phyloP scores from a whole-genome alignment of 129 eudicot genomes.

The Flaveria linearis region DNA sequence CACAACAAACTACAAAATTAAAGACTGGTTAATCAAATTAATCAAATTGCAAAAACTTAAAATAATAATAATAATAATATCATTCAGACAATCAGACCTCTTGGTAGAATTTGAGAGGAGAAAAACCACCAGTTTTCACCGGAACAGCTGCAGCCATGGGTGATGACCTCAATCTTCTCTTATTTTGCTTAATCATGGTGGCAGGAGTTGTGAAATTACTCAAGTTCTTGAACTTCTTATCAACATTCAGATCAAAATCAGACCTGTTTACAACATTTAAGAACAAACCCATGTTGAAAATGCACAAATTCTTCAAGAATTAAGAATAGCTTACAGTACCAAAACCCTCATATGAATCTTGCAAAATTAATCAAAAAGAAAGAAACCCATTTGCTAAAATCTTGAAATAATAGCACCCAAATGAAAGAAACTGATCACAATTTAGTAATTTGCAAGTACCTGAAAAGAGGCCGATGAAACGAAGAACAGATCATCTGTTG shows the following conservation, averaged over 20 bases:
- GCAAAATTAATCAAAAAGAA: background rate
- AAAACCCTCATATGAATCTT: constrained; percentile 16
- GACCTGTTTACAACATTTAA: constrained; percentile 53
- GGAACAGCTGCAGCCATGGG: constrained; percentile 56
- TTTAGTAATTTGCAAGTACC: background rate
- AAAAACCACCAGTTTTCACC: constrained; percentile 31
- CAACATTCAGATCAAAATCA: constrained; percentile 29
- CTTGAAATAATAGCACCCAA: background rate
- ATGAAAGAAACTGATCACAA: too few species aligned
- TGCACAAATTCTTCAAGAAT: constrained; percentile 19
- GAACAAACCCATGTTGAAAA: constrained; percentile 46
- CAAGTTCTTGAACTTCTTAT: constrained; percentile 38
- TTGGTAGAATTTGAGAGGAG: constrained; percentile 53
- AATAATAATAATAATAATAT: background rate
- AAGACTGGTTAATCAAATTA: background rate
- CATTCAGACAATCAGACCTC: constrained; percentile 45
- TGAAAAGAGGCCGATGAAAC: background rate
- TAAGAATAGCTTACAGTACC: background rate
- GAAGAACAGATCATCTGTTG: too few species aligned
- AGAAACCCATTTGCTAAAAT: background rate
- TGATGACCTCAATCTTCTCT: constrained; percentile 39
- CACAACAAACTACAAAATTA: background rate
- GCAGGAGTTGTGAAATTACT: constrained; percentile 24
- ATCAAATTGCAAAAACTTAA: constrained; percentile 10
- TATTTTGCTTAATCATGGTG: constrained; percentile 44